Conservation (phyloP, 495 filamentous ascomycete genomes). For the Podospora pseudocomata region DNA sequence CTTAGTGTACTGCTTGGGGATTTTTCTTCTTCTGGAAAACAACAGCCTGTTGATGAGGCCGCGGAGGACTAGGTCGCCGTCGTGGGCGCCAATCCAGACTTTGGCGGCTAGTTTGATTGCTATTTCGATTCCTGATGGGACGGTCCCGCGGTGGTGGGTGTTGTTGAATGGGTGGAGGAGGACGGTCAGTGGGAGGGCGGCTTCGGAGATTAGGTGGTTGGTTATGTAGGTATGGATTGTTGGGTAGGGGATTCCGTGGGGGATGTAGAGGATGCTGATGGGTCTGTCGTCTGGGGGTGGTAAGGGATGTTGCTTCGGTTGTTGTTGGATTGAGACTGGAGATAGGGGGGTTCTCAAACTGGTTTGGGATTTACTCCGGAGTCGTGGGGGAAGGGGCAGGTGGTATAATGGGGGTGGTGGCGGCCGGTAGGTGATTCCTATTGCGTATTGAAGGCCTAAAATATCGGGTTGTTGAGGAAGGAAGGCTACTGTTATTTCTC, state of each 20-base stretch:
- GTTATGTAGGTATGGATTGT: constrained; percentile 52
- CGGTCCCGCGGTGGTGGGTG: constrained; percentile 46
- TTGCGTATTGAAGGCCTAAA: constrained; percentile 58
- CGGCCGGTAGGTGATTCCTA: constrained; percentile 67
- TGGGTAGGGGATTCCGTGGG: constrained; percentile 53
- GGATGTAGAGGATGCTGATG: constrained; percentile 58
- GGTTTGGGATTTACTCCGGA: constrained; percentile 28
- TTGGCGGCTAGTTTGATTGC: constrained; percentile 49
- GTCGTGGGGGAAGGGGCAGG: constrained; percentile 29
- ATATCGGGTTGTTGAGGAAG: constrained; percentile 60
- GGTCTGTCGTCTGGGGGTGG: constrained; percentile 21
- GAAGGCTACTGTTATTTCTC: constrained; percentile 63
- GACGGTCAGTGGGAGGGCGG: constrained; percentile 58
- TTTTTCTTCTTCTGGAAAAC: neutral
- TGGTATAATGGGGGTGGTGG: constrained; percentile 32
- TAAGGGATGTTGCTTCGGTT: constrained; percentile 19
- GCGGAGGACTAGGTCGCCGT: constrained; percentile 41
- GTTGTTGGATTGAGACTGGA: constrained; percentile 29
- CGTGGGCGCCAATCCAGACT: constrained; percentile 63
- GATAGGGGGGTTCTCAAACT: constrained; percentile 45
- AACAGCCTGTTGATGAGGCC: neutral
- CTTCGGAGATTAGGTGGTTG: constrained; percentile 51
- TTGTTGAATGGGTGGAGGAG: constrained; percentile 63
- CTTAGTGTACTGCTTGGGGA: neutral
- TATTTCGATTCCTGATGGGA: constrained; percentile 28